Evolutionary conservation across 2,329 filamentous ascomycete species (phyloP).

Genomic region (Achaetomium macrosporum): DNA sequence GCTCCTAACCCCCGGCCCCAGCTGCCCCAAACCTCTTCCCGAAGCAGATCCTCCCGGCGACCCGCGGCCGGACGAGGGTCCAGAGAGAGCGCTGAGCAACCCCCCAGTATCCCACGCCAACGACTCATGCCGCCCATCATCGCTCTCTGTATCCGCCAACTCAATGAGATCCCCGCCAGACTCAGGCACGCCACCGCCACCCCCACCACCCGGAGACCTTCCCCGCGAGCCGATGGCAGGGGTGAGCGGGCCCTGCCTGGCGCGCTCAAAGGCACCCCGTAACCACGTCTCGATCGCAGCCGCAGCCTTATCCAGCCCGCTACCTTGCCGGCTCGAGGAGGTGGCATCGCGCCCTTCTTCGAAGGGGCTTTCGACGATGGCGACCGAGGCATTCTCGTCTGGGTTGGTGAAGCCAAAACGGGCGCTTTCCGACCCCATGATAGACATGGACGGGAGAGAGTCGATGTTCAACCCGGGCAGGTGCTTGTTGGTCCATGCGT

Average conservation of each 20-base stretch:
- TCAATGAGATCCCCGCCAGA: slow-evolving; percentile 26
- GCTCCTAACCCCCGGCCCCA: slow-evolving; percentile 30
- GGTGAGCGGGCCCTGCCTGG: slow-evolving; percentile 36
- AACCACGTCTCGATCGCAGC: slow-evolving; percentile 88
- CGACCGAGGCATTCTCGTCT: slow-evolving; percentile 27
- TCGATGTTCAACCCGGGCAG: slow-evolving; percentile 73
- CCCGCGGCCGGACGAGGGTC: background rate
- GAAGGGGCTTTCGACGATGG: slow-evolving; percentile 48
- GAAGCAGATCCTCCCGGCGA: slow-evolving; percentile 30
- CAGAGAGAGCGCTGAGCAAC: slow-evolving; percentile 8
- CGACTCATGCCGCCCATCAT: slow-evolving; percentile 21
- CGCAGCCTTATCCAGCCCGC: slow-evolving; percentile 72
- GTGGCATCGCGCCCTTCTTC: slow-evolving; percentile 41
- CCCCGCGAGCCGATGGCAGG: slow-evolving; percentile 36
- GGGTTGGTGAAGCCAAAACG: slow-evolving; percentile 47
- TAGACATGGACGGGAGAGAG: slow-evolving; percentile 58
- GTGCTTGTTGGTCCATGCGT: slow-evolving; percentile 77
- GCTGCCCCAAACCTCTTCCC: slow-evolving; percentile 35
- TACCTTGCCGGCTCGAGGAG: slow-evolving; percentile 41
- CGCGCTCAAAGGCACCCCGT: slow-evolving; percentile 65
- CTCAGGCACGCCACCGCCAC: slow-evolving; percentile 26
- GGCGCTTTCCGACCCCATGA: slow-evolving; percentile 56
- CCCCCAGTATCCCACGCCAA: slow-evolving; percentile 9
- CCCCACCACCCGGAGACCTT: background rate
- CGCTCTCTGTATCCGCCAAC: slow-evolving; percentile 25